Percentiles rank a stretch among this genome's conserved stretches.
phyloP scores from a whole-genome alignment of 805 yeast species.

The Ogataea parapolymorpha region DNA sequence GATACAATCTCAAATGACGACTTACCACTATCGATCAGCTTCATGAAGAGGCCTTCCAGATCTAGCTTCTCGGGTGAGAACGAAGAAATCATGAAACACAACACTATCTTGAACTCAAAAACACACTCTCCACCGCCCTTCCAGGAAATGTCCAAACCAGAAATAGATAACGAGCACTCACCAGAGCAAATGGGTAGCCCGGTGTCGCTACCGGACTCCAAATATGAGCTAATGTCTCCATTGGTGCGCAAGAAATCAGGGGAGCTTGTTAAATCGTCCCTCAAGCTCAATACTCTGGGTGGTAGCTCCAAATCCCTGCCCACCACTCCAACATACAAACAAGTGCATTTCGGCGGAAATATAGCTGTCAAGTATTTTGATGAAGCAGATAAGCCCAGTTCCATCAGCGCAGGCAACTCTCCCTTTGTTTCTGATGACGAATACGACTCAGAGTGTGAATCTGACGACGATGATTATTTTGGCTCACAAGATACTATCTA shows the following conservation, averaged over 20 bases:
- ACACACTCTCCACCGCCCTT: neutral
- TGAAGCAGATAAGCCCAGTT: conserved; percentile 69
- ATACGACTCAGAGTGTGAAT: conserved; percentile 26
- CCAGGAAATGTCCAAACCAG: neutral
- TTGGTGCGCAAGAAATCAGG: conserved; percentile 82
- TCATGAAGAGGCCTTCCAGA: conserved; percentile 32
- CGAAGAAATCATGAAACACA: conserved; percentile 30
- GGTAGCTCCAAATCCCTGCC: conserved; percentile 41
- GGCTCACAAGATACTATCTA: conserved; percentile 14
- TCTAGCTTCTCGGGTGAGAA: conserved; percentile 24
- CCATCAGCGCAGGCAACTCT: conserved; percentile 66
- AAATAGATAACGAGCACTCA: conserved; percentile 1
- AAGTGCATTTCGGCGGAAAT: conserved; percentile 82
- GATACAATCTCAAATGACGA: conserved; percentile 21
- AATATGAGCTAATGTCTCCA: conserved; percentile 27
- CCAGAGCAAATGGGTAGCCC: conserved; percentile 10
- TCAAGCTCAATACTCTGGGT: conserved; percentile 41
- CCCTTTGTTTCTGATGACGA: conserved; percentile 42
- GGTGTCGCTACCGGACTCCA: conserved; percentile 10
- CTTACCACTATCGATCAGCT: conserved; percentile 32
- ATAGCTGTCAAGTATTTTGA: conserved; percentile 71
- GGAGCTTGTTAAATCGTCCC: conserved; percentile 75
- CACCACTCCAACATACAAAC: conserved; percentile 58
- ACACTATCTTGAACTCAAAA: conserved; percentile 29
- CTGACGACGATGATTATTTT: conserved; percentile 12